Evolutionary conservation across 345 rosid genomes (phyloP), one percentile per base, ranked within the genome.

Genomic region (Microthlaspi erraticum): DNA sequence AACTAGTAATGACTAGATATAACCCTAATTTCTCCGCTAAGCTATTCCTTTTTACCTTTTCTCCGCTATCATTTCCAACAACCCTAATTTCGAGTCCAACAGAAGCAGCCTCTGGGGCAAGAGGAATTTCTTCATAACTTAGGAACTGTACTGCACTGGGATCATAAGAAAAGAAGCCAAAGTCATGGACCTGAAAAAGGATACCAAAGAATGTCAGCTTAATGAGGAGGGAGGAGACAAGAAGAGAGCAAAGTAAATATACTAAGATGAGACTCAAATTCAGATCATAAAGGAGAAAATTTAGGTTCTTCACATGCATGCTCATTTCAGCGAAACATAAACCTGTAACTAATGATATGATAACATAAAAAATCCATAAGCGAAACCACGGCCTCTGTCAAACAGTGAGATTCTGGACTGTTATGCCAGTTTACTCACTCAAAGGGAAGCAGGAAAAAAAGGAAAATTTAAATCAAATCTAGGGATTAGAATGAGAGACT

Each of bases 1-100:
- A 39, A 39, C 13, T 39, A 39, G 44, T 39, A 12, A 12, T 39
- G 44, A 39, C 44, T 39, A 11, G 6, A 3, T 6, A 39, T 38
- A 38, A 38, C 5, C n/a, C n/a, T n/a, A n/a, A n/a, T n/a, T n/a
- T n/a, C n/a, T n/a, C n/a, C n/a, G n/a, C n/a, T n/a, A n/a, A n/a
- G n/a, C n/a, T n/a, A n/a, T n/a, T 46, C 51, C 43, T 3, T 16
- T 44, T 75, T 86, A 93, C 96, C 95, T 93, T 93, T 82, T 93
- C 98, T 58, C 95, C 89, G 39, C 98, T 91, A 70, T 93, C 98
- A 79, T 93, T 93, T 38, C 99, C 99, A 61, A 91, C 91, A 82
- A 94, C 98, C 80, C 95, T 83, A 73, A 93, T 85, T 79, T 93
- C 96, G 34, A 93, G 85, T 54, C 98, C 98, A 81, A 93, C 98